These are phyloP conservation scores for Phytophthora citrophthora DNA, from an alignment of 352 stramenopile genomes.

Conservation along the genomic window DNA sequence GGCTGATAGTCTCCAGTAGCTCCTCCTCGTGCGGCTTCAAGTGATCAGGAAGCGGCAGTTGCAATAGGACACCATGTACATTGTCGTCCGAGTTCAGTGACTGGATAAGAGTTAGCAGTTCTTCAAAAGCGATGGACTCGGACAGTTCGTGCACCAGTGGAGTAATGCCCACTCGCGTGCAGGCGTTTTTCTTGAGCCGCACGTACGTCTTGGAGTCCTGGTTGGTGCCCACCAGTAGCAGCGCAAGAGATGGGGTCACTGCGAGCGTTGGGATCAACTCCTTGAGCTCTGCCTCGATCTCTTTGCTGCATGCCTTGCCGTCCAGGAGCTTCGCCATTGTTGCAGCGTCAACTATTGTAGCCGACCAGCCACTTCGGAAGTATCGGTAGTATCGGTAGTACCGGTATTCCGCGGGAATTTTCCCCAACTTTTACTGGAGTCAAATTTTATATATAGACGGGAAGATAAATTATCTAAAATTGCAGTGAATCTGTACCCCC, in stretches of 20 bases:
- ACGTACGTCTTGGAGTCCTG: slow-evolving; percentile 97
- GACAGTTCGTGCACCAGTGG: slow-evolving; percentile 80
- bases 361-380: too few relatives aligned
- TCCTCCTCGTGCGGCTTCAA: slow-evolving; percentile 80
- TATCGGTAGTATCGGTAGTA: too few relatives aligned
- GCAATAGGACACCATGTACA: slow-evolving; percentile 97
- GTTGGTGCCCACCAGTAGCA: slow-evolving; percentile 95
- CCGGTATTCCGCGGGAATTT: too few relatives aligned
- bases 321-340: slow-evolving; percentile 59
- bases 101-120: slow-evolving; percentile 71
- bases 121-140: slow-evolving; percentile 46
- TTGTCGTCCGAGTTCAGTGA: slow-evolving; percentile 85
- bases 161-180: slow-evolving; percentile 92
- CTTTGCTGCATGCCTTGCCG: slow-evolving; percentile 86
- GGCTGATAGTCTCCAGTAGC: slow-evolving; percentile 92
- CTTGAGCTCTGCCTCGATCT: slow-evolving; percentile 90
- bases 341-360: neutral
- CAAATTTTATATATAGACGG: too few relatives aligned
- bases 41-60: slow-evolving; percentile 79
- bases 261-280: slow-evolving; percentile 54
- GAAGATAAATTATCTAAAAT: too few relatives aligned
- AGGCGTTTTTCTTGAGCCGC: slow-evolving; percentile 99
- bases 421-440: too few relatives aligned
- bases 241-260: slow-evolving; percentile 88
- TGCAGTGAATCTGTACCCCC: too few relatives aligned